phyloP scores from a whole-genome alignment of 2,329 filamentous ascomycete species.

The Cytospora piceicola region DNA sequence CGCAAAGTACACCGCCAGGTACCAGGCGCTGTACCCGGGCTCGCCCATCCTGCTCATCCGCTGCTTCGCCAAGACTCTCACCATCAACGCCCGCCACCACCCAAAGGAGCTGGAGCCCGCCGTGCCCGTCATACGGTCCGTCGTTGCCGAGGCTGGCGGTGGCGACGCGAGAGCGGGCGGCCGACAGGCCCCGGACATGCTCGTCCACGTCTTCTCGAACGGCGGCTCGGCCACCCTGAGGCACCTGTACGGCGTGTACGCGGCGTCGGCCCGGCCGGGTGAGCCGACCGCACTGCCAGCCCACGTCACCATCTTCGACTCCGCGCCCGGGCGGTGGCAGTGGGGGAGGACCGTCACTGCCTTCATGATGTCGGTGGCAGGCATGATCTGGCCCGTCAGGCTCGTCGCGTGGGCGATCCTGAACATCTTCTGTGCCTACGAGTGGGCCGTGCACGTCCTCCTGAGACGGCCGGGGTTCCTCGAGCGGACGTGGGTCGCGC shows the following conservation, averaged over 20 bases:
- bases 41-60: conserved; percentile 53
- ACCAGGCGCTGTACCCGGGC: conserved; percentile 50
- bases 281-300: conserved; percentile 34
- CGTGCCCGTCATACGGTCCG: conserved; percentile 44
- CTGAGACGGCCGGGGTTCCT: conserved; percentile 39
- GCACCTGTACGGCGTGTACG: conserved; percentile 42
- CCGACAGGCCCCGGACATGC: conserved; percentile 40
- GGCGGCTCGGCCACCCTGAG: conserved; percentile 51
- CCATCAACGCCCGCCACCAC: conserved; percentile 39
- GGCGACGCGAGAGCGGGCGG: conserved; percentile 31
- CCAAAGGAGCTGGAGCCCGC: conserved; percentile 45
- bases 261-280: conserved; percentile 1
- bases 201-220: conserved; percentile 58
- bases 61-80: conserved; percentile 43
- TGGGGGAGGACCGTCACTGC: conserved; percentile 47
- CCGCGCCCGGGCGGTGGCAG: conserved; percentile 51
- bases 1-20: conserved; percentile 53
- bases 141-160: conserved; percentile 35
- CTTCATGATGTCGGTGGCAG: conserved; percentile 43
- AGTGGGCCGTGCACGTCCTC: conserved; percentile 38
- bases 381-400: conserved; percentile 35
- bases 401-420: conserved; percentile 41
- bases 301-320: conserved; percentile 52
- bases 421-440: conserved; percentile 39
- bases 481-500: conserved; percentile 41